Evolutionary conservation across 2,329 filamentous ascomycete species (phyloP), one percentile per base, ranked within the genome.

Genomic region (Eutypella sp.): DNA sequence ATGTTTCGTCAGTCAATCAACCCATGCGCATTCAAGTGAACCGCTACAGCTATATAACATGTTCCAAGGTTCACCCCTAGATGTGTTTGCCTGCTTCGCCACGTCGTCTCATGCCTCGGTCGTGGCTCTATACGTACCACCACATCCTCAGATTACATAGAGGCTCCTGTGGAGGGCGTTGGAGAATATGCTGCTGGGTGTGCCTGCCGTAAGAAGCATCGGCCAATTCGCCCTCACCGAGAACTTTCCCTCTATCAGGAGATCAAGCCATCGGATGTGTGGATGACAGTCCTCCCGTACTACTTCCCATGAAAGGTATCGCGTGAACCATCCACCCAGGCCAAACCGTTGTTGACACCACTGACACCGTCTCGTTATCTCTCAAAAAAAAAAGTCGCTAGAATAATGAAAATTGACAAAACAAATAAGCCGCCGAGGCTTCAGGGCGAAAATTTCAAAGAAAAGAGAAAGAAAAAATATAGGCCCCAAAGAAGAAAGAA

Each of bases 371-470:
- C n/a, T 22, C 19, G 36, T 5, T 15, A 24, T 22, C 36, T 22
- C 19, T 39, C 36, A 22, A 39, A 24, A 18, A 39, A 10, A 13
- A 15, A 39, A 39, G 13, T 20, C 20, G 36, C 36, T 39, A 24
- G 36, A 39, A 39, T 24, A 18, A 13, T 39, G n/a, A n/a, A 39
- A 39, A 39, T 20, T 8, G 36, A 39, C 36, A 39, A 39, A 39
- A 15, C 19, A 39, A 39, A 39, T 39, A 39, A n/a, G 36, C 36
- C 20, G 36, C 36, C 20, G 4, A 39, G 36, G 36, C 36, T 39
- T 22, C n/a, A 11, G 19, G n/a, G 23, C 13, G n/a, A 22, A 39
- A 20, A 22, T 8, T 20, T 10, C 29, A 33, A 33, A 13, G 36
- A 16, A 39, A 39, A 18, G 18, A 33, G 10, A 16, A 16, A 5